A percentile compares a stretch with the other conserved stretches of the same genome.
phyloP scores from a whole-genome alignment of 2,329 filamentous ascomycete genomes.

The Aspergillus chevalieri region DNA sequence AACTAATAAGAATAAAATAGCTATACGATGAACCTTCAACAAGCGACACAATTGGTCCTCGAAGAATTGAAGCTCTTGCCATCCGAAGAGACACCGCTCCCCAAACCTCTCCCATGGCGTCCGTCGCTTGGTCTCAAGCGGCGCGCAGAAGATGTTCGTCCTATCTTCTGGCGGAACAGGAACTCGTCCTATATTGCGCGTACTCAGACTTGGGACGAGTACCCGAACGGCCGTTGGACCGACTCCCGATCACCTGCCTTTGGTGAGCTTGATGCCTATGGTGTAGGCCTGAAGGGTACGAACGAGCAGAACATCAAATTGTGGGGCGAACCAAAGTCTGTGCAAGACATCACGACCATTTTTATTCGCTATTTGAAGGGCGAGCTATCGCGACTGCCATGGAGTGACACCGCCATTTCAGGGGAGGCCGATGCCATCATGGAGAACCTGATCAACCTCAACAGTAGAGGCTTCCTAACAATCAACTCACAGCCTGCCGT shows the following conservation, averaged over 20 bases:
- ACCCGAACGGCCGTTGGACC: slow-evolving; percentile 97
- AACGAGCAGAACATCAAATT: slow-evolving; percentile 94
- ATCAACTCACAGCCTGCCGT: slow-evolving; percentile 98
- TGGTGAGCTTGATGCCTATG: slow-evolving; percentile 89
- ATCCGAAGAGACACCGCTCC: slow-evolving; percentile 67
- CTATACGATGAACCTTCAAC: slow-evolving; percentile 98
- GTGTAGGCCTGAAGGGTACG: slow-evolving; percentile 85
- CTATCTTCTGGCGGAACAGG: slow-evolving; percentile 97
- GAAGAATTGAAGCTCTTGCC: slow-evolving; percentile 83
- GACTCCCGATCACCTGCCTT: slow-evolving; percentile 95
- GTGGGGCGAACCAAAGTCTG: slow-evolving; percentile 77
- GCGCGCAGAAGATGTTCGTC: slow-evolving; percentile 88
- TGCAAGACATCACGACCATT: slow-evolving; percentile 73
- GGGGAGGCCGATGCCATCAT: slow-evolving; percentile 75
- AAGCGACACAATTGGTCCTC: slow-evolving; percentile 87
- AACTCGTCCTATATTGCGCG: slow-evolving; percentile 93
- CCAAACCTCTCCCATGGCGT: slow-evolving; percentile 92
- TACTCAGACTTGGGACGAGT: slow-evolving; percentile 98
- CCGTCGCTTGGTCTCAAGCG: slow-evolving; percentile 85
- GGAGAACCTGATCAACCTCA: slow-evolving; percentile 70
- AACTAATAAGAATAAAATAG: slow-evolving; percentile 22
- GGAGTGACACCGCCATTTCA: slow-evolving; percentile 86
- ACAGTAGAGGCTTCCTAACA: slow-evolving; percentile 79
- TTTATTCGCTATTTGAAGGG: slow-evolving; percentile 82
- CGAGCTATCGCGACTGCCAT: slow-evolving; percentile 75